Conservation (phyloP, 129 eudicot genomes). For the Saussurea involucrata region DNA sequence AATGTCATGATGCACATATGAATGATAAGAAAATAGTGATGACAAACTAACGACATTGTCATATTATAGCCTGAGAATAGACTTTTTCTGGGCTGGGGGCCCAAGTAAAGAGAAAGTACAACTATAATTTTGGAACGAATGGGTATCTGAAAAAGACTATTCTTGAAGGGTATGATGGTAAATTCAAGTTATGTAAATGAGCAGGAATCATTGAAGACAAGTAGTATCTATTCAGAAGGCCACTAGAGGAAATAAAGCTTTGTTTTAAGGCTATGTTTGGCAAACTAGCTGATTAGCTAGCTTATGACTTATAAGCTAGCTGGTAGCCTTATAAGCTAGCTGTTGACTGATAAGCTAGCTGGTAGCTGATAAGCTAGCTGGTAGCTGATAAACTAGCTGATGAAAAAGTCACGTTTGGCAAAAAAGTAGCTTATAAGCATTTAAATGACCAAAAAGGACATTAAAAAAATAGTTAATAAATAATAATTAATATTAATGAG, state of each 20-base stretch:
- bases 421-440: no score
- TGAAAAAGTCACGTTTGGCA: no score
- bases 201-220: neutral
- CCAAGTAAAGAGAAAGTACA: conserved; percentile 32
- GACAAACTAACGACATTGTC: conserved; percentile 37
- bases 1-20: conserved; percentile 12
- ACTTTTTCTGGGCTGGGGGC: conserved; percentile 9
- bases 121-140: conserved; percentile 27
- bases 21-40: conserved; percentile 20
- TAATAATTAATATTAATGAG: no score
- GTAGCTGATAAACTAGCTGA: no score
- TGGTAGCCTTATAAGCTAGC: no score
- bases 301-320: no score
- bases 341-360: no score
- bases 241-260: conserved; percentile 9
- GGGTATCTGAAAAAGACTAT: conserved; percentile 15
- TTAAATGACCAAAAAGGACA: no score
- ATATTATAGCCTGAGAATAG: conserved; percentile 14
- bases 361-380: no score
- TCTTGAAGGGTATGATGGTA: conserved; percentile 24
- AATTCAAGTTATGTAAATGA: neutral
- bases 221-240: conserved; percentile 8
- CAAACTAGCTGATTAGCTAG: no score
- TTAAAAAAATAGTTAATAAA: no score
- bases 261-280: no score